A percentile compares a stretch with the other conserved stretches of the same genome.
phyloP scores from a whole-genome alignment of 352 stramenopile species.

The Globisporangium cylindrosporum region DNA sequence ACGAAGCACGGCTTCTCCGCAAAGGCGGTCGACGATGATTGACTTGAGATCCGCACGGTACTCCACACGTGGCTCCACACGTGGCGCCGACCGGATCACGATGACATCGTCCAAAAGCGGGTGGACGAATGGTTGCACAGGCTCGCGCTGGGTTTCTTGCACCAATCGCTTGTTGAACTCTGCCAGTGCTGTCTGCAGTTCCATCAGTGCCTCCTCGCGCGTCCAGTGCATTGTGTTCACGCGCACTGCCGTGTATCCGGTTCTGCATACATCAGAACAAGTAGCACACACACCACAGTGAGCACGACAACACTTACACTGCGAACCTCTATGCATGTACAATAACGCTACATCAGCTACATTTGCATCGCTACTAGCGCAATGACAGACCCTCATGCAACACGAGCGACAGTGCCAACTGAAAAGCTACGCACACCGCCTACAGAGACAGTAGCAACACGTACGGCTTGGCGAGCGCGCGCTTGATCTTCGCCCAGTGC shows the following conservation, averaged over 20 bases:
- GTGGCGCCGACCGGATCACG: constrained; percentile 59
- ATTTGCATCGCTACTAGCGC: background rate
- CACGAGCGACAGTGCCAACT: background rate
- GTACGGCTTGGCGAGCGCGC: constrained; percentile 60
- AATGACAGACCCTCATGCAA: background rate
- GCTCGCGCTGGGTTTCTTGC: constrained; percentile 28
- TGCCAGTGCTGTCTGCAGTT: constrained; percentile 40
- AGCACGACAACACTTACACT: background rate
- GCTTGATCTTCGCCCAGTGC: constrained; percentile 76
- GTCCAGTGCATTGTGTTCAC: constrained; percentile 72
- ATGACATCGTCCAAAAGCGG: constrained; percentile 51
- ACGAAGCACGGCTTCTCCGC: constrained; percentile 91
- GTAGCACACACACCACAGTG: background rate
- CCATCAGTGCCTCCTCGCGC: constrained; percentile 49
- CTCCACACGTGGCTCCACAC: constrained; percentile 26
- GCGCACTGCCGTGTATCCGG: constrained; percentile 70
- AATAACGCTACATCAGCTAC: background rate
- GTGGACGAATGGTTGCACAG: constrained; percentile 41
- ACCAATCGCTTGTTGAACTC: constrained; percentile 59
- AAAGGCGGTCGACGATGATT: constrained; percentile 90
- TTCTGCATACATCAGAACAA: constrained; percentile 25
- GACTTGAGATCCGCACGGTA: constrained; percentile 37
- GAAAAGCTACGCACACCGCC: background rate
- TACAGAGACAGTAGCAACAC: constrained; percentile 7
- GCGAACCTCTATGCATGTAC: background rate